Evolutionary conservation across 768 basidiomycete genomes (phyloP).

Genomic region (Lactifluus echinatus): DNA sequence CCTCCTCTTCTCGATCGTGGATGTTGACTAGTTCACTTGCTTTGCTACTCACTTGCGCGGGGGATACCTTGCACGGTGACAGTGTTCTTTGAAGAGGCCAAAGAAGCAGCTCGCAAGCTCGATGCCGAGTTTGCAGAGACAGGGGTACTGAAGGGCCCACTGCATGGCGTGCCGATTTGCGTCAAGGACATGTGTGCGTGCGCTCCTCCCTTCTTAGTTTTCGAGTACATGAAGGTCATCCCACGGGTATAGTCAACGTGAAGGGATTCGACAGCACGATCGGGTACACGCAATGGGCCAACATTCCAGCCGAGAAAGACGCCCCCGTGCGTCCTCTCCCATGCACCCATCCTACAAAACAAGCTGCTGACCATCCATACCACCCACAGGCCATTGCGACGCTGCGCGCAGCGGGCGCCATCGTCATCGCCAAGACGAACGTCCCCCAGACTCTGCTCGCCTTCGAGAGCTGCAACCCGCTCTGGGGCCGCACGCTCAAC

Average conservation of each 20-base stretch:
- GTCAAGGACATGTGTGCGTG: constrained; percentile 68
- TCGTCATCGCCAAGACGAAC: constrained; percentile 85
- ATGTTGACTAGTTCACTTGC: not conserved
- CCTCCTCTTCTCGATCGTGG: too few relatives aligned
- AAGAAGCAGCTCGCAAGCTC: constrained; percentile 49
- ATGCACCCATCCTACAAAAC: too few relatives aligned
- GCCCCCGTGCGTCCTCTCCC: constrained; percentile 48
- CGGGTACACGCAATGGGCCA: constrained; percentile 68
- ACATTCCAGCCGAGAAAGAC: constrained; percentile 50
- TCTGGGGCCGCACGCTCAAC: constrained; percentile 68
- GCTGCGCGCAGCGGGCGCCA: constrained; percentile 62
- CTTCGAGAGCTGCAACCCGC: constrained; percentile 74
- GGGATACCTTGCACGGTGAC: too few relatives aligned
- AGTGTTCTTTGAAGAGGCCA: constrained; percentile 72
- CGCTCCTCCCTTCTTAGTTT: not conserved
- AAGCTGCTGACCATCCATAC: too few relatives aligned
- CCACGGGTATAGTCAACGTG: constrained; percentile 42
- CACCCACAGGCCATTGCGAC: constrained; percentile 54
- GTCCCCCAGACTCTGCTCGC: constrained; percentile 85
- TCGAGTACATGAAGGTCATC: too few relatives aligned
- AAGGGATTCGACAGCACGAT: constrained; percentile 54
- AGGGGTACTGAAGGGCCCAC: constrained; percentile 49
- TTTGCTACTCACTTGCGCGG: too few relatives aligned
- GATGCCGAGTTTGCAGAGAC: constrained; percentile 57
- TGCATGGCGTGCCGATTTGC: constrained; percentile 77